A percentile compares a stretch with the other conserved stretches of the same genome.
These are phyloP conservation scores for Lipomyces oligophaga DNA, from an alignment of 805 yeast genomes.

Conservation along the genomic window DNA sequence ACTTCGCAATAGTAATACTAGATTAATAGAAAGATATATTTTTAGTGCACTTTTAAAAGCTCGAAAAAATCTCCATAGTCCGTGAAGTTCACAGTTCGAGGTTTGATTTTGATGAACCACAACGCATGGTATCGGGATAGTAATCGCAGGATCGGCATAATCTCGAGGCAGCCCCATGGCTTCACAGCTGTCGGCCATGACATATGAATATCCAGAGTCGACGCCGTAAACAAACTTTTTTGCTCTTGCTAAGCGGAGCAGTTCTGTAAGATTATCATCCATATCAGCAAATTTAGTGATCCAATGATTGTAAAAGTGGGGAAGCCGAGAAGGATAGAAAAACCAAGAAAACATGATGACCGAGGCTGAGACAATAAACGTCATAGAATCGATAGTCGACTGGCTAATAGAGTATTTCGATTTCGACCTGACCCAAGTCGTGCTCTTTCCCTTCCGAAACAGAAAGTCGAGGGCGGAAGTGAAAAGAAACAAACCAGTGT, in stretches of 20 bases:
- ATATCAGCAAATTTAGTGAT: constrained; percentile 49
- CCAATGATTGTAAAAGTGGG: constrained; percentile 47
- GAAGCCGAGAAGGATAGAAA: constrained; percentile 40
- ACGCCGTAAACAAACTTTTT: constrained; percentile 41
- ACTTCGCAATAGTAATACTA: constrained; percentile 34
- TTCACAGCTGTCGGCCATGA: constrained; percentile 38
- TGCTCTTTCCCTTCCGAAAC: constrained; percentile 5
- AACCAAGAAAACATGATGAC: constrained; percentile 38
- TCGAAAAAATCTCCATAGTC: constrained; percentile 44
- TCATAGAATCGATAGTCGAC: constrained; percentile 10
- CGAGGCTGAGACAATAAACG: constrained; percentile 23
- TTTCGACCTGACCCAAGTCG: neutral
- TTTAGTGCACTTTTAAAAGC: constrained; percentile 44
- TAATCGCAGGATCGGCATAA: constrained; percentile 34
- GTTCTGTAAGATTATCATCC: constrained; percentile 42
- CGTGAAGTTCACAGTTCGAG: constrained; percentile 46
- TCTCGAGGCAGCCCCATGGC: constrained; percentile 39
- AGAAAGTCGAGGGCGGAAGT: constrained; percentile 18
- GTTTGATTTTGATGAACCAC: constrained; percentile 44
- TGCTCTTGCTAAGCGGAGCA: constrained; percentile 37
- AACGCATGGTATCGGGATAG: constrained; percentile 39
- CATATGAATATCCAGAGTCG: constrained; percentile 34
- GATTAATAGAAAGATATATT: constrained; percentile 44
- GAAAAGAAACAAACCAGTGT: constrained; percentile 13
- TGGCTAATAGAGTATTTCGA: neutral